Base-by-base conservation (phyloP, 495 filamentous ascomycete species). In the Opeltia flavorubescens region DNA sequence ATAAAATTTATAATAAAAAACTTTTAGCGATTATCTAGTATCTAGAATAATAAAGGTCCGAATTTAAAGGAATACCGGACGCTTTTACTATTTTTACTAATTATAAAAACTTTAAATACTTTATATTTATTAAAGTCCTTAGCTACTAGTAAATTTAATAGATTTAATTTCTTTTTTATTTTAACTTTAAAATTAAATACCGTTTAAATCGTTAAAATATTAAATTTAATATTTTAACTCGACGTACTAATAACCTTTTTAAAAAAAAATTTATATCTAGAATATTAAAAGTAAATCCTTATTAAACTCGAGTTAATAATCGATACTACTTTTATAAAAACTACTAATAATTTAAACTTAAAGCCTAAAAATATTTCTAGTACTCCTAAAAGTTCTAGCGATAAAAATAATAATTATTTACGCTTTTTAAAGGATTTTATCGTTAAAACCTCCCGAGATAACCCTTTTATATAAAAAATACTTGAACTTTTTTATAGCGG, bases 111-210 rank as follows among this genome's bases (percentile, higher is more conserved):
- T 26, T 57, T 0, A 24, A 50, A 27, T 52, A 50, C n/a, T 63
- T 62, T 47, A 62, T 49, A 15, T 53, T 27, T 30, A 57, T 26
- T 12, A 53, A 59, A 21, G 21, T 25, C 12, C 41, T 66, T n/a
- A 61, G 50, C 36, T 13, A 44, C 13, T 29, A 51, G 30, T 39
- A 63, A 51, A 52, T 49, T 1, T 0, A 42, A 23, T 64, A 49
- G 49, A 38, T 43, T 0, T 44, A 57, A 30, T 57, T 51, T 43
- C 47, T 68, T 0, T 54, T 40, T 3, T 3, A 43, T 20, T 65
- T 62, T 43, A 54, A 66, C 29, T 65, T 65, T 29, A 38, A 34
- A 7, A 60, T 62, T 41, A 24, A 47, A 20, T 59, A 64, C 44
- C 18, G 43, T 12, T 46, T 43, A 6, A 46, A 53, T 9, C 47